Conservation (phyloP, 2,329 filamentous ascomycete species). For the Orbilia blumenaviensis region DNA sequence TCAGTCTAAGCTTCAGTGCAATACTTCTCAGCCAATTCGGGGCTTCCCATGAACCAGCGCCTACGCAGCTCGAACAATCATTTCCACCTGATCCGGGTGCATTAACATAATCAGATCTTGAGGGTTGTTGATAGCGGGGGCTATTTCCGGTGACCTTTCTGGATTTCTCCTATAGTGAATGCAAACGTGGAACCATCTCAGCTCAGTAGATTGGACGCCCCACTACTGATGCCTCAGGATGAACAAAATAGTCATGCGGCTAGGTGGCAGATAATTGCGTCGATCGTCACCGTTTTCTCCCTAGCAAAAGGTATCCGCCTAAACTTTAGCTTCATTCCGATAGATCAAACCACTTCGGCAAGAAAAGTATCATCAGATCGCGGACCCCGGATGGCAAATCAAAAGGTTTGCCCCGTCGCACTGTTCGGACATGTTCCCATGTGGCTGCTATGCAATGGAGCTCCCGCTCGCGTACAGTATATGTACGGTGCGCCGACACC, state of each 20-base stretch:
- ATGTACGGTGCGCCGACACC: background rate
- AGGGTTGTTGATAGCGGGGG: background rate
- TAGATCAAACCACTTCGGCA: constrained; percentile 20
- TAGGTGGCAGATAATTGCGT: constrained; percentile 31
- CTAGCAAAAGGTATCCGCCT: constrained; percentile 18
- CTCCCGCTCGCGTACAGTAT: background rate
- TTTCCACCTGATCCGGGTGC: background rate
- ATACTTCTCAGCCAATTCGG: background rate
- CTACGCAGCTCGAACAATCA: background rate
- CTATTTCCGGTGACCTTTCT: background rate
- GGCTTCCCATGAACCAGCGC: too few relatives aligned
- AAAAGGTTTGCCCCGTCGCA: too few relatives aligned
- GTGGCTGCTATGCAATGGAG: background rate
- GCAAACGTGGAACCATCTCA: background rate
- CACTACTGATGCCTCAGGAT: constrained; percentile 5
- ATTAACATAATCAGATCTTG: background rate
- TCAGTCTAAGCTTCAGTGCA: background rate
- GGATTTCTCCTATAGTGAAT: background rate
- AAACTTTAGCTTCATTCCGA: constrained; percentile 10
- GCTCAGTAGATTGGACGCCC: background rate
- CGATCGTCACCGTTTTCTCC: constrained; percentile 32
- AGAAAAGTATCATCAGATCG: constrained; percentile 23
- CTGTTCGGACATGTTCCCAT: background rate
- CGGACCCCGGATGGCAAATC: constrained; percentile 48
- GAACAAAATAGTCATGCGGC: constrained; percentile 6